These are phyloP conservation scores for Syncephalis fuscata DNA, from an alignment of 371 early-diverging fungal species.

Conservation along the genomic window DNA sequence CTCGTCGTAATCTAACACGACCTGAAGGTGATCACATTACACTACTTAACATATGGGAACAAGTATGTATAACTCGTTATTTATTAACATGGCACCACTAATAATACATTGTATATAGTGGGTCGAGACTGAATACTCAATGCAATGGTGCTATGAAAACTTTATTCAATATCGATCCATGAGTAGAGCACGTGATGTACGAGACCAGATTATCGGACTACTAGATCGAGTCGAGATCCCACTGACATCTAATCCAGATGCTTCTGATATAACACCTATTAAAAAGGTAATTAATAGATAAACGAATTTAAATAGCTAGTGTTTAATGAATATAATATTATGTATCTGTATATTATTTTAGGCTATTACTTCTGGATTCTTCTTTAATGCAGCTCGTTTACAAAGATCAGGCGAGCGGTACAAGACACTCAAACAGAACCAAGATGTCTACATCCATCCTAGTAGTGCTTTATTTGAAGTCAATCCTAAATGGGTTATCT, in stretches of 20 bases:
- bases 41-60: conserved; percentile 83
- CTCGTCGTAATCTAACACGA: conserved; percentile 63
- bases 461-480: conserved; percentile 57
- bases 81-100: not conserved
- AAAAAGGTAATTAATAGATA: conserved; percentile 32
- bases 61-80: conserved; percentile 6
- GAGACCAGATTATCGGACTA: conserved; percentile 84
- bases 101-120: conserved; percentile 37
- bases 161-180: conserved; percentile 86
- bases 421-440: conserved; percentile 76
- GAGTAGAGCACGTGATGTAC: conserved; percentile 80
- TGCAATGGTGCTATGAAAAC: conserved; percentile 93
- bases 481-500: conserved; percentile 71
- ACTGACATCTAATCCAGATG: conserved; percentile 56
- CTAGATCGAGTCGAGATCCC: conserved; percentile 87
- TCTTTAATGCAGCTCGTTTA: conserved; percentile 79
- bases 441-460: conserved; percentile 90
- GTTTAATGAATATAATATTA: not conserved
- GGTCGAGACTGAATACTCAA: conserved; percentile 85
- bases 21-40: conserved; percentile 88
- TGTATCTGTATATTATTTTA: conserved; percentile 12
- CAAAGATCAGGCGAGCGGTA: conserved; percentile 77
- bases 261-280: conserved; percentile 54
- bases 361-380: conserved; percentile 87
- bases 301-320: not conserved